Conservation (phyloP, 768 basidiomycete species). For the Boletus rubropictus region DNA sequence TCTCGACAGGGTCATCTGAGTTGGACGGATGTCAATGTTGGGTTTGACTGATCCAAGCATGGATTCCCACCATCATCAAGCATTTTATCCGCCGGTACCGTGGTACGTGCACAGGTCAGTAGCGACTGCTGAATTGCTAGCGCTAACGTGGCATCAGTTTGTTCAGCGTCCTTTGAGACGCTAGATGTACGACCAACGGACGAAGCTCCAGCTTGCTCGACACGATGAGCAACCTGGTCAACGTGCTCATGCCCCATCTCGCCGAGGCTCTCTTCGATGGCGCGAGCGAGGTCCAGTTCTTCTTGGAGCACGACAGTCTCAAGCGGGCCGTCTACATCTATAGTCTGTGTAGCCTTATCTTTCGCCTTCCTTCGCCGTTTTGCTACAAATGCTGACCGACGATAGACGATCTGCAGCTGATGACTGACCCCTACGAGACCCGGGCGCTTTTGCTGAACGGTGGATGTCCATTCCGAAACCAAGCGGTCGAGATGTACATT, state of each 20-base stretch:
- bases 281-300: conserved; percentile 39
- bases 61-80: conserved; percentile 8
- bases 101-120: conserved; percentile 8
- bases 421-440: conserved; percentile 29
- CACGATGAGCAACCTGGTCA: conserved; percentile 1
- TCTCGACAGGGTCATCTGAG: conserved; percentile 4
- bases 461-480: conserved; percentile 29
- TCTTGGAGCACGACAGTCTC: conserved; percentile 28
- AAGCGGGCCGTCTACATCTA: conserved; percentile 10
- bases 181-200: conserved; percentile 2
- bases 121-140: conserved; percentile 30
- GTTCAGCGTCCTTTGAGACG: conserved; percentile 5
- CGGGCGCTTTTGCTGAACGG: conserved; percentile 18
- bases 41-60: background rate
- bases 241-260: conserved; percentile 15
- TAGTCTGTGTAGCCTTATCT: background rate
- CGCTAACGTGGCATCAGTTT: conserved; percentile 20
- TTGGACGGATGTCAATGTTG: conserved; percentile 2
- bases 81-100: background rate
- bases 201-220: conserved; percentile 5
- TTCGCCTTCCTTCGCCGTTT: conserved; percentile 1
- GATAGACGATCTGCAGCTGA: conserved; percentile 39
- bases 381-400: conserved; percentile 16
- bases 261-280: conserved; percentile 43
- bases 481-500: conserved; percentile 30